phyloP scores from a whole-genome alignment of 305 asterid species.

The Fraxinus greggii region DNA sequence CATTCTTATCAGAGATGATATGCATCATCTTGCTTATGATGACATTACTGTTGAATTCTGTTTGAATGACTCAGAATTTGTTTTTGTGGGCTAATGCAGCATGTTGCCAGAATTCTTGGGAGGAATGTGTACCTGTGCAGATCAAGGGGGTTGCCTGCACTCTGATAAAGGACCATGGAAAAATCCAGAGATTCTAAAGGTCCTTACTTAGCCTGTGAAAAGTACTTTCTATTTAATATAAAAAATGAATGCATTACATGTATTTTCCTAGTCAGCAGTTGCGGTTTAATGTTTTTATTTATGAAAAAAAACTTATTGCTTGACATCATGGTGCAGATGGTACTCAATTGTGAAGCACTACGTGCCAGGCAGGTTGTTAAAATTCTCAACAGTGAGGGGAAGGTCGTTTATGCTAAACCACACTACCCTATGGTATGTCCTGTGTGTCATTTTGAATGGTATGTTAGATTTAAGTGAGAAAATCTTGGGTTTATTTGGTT shows the following conservation, averaged over 20 bases:
- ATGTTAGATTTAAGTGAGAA: slow-evolving; percentile 4
- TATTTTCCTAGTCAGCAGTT: slow-evolving; percentile 3
- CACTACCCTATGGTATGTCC: slow-evolving; percentile 60
- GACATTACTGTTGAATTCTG: neutral
- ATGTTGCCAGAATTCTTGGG: slow-evolving; percentile 92
- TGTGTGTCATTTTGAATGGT: slow-evolving; percentile 10
- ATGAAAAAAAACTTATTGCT: slow-evolving; percentile 15
- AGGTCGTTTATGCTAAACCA: slow-evolving; percentile 88
- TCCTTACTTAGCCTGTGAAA: slow-evolving; percentile 16
- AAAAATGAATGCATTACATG: neutral
- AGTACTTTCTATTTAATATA: neutral
- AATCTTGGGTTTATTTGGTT: slow-evolving; percentile 18
- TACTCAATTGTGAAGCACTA: slow-evolving; percentile 77
- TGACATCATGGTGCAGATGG: slow-evolving; percentile 60
- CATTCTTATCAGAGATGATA: neutral
- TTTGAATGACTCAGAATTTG: slow-evolving; percentile 6
- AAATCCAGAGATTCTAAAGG: slow-evolving; percentile 88
- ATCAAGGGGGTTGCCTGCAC: slow-evolving; percentile 86
- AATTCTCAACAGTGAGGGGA: slow-evolving; percentile 89
- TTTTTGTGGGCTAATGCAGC: slow-evolving; percentile 42
- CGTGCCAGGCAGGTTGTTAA: slow-evolving; percentile 90
- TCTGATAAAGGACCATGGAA: slow-evolving; percentile 99
- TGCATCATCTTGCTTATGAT: slow-evolving; percentile 8
- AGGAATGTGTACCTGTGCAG: slow-evolving; percentile 82
- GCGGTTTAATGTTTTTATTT: neutral